phyloP scores from a whole-genome alignment of 75 land plant genomes.

The Chamaecyparis obtusa region DNA sequence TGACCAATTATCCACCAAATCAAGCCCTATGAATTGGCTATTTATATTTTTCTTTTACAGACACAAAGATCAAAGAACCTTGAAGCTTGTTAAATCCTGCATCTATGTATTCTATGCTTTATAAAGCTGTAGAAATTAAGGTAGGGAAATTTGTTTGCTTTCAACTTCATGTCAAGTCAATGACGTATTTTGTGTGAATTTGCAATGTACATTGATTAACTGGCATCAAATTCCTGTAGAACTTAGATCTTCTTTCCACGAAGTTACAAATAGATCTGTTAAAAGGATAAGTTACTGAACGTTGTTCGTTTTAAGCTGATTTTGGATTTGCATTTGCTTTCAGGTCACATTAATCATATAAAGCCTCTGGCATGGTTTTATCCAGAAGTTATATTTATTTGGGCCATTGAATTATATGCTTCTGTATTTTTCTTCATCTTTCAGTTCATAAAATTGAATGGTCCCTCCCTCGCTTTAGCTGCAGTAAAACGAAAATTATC shows the following conservation, averaged over 20 bases:
- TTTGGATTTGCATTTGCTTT: not conserved
- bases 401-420: not conserved
- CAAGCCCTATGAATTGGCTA: no score
- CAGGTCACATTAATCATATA: no score
- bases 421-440: not conserved
- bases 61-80: no score
- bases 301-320: not conserved
- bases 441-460: not conserved
- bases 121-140: not conserved
- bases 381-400: not conserved
- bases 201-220: not conserved
- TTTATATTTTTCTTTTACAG: no score
- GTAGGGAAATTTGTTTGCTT: not conserved
- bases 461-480: not conserved
- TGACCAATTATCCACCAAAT: not conserved
- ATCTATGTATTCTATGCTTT: not conserved
- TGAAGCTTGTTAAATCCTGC: no score
- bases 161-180: not conserved
- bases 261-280: not conserved
- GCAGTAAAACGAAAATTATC: not conserved
- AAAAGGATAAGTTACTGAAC: not conserved
- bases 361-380: not conserved
- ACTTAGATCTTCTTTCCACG: not conserved
- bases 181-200: not conserved
- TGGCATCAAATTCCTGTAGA: not conserved